Conservation (phyloP, 768 basidiomycete species). For the Lactarius deliciosus region DNA sequence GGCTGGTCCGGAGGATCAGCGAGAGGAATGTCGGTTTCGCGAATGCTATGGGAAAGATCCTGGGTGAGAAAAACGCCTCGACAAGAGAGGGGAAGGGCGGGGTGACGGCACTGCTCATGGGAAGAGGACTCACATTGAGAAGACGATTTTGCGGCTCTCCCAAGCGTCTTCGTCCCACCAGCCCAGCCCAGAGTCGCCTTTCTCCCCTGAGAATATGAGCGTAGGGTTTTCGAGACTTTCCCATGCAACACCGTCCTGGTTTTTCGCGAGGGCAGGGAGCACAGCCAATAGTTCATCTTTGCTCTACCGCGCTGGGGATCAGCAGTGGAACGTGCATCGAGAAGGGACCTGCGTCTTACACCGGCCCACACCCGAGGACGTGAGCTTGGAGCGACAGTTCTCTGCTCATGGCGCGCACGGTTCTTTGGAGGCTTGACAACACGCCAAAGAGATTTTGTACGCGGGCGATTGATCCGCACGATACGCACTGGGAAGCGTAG, state of each 20-base stretch:
- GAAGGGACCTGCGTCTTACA: conserved; percentile 4
- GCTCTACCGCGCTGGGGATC: background rate
- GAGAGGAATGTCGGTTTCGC: conserved; percentile 16
- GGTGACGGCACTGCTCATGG: background rate
- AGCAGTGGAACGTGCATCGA: background rate
- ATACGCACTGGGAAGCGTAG: background rate
- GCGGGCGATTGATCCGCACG: background rate
- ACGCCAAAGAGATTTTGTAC: conserved; percentile 18
- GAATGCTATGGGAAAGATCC: conserved; percentile 1
- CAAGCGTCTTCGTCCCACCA: conserved; percentile 24
- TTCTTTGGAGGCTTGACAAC: conserved; percentile 7
- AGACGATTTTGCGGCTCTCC: conserved; percentile 19
- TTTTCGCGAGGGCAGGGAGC: conserved; percentile 16
- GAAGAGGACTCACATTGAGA: conserved; percentile 23
- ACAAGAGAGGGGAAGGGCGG: background rate
- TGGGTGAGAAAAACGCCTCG: background rate
- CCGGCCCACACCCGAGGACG: conserved; percentile 25
- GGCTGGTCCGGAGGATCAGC: background rate
- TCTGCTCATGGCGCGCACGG: background rate
- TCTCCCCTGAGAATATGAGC: conserved; percentile 17
- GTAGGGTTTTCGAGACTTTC: conserved; percentile 4
- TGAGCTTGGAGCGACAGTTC: background rate
- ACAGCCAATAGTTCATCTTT: conserved; percentile 23
- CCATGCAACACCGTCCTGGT: conserved; percentile 15
- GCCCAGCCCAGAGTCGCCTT: conserved; percentile 12